Percentiles rank a stretch among this genome's conserved stretches.
phyloP scores from a whole-genome alignment of 345 rosid species.

The Cardamine occulta region DNA sequence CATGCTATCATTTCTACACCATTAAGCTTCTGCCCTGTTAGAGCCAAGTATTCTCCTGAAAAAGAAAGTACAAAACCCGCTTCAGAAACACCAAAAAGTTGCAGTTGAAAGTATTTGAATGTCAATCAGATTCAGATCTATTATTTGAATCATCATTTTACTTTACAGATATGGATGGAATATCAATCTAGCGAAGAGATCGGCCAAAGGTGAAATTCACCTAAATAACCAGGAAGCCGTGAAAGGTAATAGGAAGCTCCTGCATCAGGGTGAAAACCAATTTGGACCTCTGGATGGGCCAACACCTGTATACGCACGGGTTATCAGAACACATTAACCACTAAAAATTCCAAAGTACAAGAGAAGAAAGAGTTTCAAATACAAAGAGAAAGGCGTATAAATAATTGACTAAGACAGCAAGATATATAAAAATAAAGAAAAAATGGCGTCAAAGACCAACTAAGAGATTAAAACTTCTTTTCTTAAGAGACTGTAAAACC shows the following conservation, averaged over 20 bases:
- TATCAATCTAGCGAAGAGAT: conserved; percentile 16
- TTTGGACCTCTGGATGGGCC: conserved; percentile 74
- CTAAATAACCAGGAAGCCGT: conserved; percentile 82
- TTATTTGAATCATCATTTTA: background rate
- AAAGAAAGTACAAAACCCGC: conserved; percentile 17
- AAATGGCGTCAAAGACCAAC: background rate
- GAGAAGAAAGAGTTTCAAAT: background rate
- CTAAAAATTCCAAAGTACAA: background rate
- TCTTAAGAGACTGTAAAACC: conserved; percentile 12
- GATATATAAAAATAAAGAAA: background rate
- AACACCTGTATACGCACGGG: conserved; percentile 52
- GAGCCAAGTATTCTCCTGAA: conserved; percentile 88
- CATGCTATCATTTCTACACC: conserved; percentile 93
- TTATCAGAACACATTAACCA: conserved; percentile 20
- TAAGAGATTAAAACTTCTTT: background rate
- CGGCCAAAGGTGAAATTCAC: conserved; percentile 43
- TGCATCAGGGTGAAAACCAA: conserved; percentile 92
- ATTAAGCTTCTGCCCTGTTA: conserved; percentile 86
- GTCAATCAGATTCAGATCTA: conserved; percentile 11
- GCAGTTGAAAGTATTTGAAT: conserved; percentile 9
- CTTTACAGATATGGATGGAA: conserved; percentile 21
- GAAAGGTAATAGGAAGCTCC: conserved; percentile 94
- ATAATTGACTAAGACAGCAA: background rate
- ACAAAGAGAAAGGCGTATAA: background rate
- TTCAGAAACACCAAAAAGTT: conserved; percentile 20